Conservation (phyloP, 345 rosid species). For the Rubroshorea leprosula region DNA sequence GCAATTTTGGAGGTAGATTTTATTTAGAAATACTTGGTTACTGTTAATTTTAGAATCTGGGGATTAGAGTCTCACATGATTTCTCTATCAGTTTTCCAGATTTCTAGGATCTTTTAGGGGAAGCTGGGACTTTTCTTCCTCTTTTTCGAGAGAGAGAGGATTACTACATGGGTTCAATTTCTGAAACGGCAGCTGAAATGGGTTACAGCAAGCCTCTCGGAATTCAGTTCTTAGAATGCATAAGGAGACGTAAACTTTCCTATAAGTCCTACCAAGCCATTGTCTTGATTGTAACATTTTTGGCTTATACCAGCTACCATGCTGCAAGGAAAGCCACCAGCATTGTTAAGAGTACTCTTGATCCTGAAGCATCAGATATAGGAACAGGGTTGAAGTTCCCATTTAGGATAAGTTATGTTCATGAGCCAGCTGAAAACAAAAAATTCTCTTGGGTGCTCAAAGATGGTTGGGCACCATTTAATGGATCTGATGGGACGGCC, state of each 20-base stretch:
- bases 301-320: conserved; percentile 79
- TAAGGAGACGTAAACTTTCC: conserved; percentile 47
- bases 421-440: conserved; percentile 21
- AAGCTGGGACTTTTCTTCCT: conserved; percentile 10
- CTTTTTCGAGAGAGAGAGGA: background rate
- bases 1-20: background rate
- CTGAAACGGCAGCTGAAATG: conserved; percentile 21
- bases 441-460: conserved; percentile 28
- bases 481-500: conserved; percentile 59
- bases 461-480: conserved; percentile 89
- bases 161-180: conserved; percentile 45
- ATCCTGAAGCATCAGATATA: conserved; percentile 46
- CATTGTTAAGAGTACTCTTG: conserved; percentile 86
- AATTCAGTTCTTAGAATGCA: conserved; percentile 46
- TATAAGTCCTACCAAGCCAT: conserved; percentile 60
- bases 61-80: background rate
- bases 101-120: conserved; percentile 8
- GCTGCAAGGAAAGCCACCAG: conserved; percentile 85
- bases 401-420: conserved; percentile 25
- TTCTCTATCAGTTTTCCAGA: conserved; percentile 13
- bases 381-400: conserved; percentile 36
- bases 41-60: background rate
- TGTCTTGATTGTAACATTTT: conserved; percentile 78
- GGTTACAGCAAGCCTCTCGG: conserved; percentile 52
- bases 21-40: background rate